Evolutionary conservation across 805 yeast genomes (phyloP), one percentile per base, ranked within the genome.

Genomic region (Lipomyces oligophaga): DNA sequence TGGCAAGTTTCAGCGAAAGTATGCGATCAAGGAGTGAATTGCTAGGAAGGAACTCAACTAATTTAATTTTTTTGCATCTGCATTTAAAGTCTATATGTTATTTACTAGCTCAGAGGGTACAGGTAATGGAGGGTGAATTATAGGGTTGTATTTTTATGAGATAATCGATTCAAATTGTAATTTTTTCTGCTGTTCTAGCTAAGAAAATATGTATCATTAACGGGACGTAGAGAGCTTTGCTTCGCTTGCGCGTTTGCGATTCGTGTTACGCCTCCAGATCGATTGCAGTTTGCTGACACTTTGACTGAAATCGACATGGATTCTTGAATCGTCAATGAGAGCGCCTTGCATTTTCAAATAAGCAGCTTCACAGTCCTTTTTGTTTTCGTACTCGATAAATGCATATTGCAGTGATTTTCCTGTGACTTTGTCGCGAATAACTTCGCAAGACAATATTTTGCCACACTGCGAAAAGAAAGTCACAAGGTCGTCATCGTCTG

Each of bases 1-100:
- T 68, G 97, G 87, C 65, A 85, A 76, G 72, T 93, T 69, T 77
- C 86, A 86, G 74, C 84, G 99, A 74, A 64, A 65, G 47, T 90
- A 90, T 65, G 81, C 79, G 47, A 66, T 80, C 58, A 85, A 83
- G 70, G 74, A 78, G 62, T 82, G 72, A 66, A 27, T 15, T 33
- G 18, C n/a, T 8, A n/a, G 4, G 27, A 7, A n/a, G 6, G 21
- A 11, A 7, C 18, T 8, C 20, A 19, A 5, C 22, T 11, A 6
- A n/a, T n/a, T n/a, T n/a, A n/a, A n/a, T n/a, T n/a, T n/a, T n/a
- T n/a, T n/a, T n/a, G n/a, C n/a, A n/a, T n/a, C n/a, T n/a, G n/a
- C n/a, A n/a, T n/a, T n/a, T n/a, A n/a, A n/a, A n/a, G n/a, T n/a
- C n/a, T n/a, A n/a, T n/a, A n/a, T n/a, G n/a, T n/a, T n/a, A n/a